Evolutionary conservation across 2,329 filamentous ascomycete genomes (phyloP).

Genomic region (Ploettnerulaceae sp.): DNA sequence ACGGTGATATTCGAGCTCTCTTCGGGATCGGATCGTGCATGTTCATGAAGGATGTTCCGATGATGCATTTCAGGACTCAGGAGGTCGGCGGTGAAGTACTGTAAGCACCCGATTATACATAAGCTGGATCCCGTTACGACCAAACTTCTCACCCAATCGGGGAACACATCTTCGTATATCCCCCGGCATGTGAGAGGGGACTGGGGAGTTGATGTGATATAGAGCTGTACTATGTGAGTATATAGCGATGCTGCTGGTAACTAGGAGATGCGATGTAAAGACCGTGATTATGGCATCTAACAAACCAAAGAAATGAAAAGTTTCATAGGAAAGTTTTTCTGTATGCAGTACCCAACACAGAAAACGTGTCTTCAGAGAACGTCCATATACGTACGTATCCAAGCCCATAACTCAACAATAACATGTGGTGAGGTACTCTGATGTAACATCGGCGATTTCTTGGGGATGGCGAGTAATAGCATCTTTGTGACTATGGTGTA

Average conservation of each 20-base stretch:
- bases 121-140: neutral
- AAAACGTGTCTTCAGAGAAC: too few species aligned
- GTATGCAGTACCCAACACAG: too few species aligned
- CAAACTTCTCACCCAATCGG: neutral
- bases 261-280: neutral
- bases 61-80: slow-evolving; percentile 1
- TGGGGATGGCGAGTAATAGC: too few species aligned
- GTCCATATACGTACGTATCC: too few species aligned
- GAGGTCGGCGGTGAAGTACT: slow-evolving; percentile 3
- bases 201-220: slow-evolving; percentile 2
- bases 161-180: neutral
- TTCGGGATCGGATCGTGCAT: slow-evolving; percentile 5
- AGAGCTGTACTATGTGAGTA: slow-evolving; percentile 1
- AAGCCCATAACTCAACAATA: too few species aligned
- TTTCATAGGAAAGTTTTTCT: too few species aligned
- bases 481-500: too few species aligned
- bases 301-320: too few species aligned
- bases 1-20: neutral
- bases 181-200: neutral
- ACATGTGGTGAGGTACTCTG: too few species aligned
- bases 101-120: slow-evolving; percentile 1
- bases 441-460: too few species aligned
- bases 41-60: slow-evolving; percentile 2
- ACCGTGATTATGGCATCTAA: slow-evolving; percentile 3
- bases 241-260: neutral